Evolutionary conservation across 306 rosid genomes (phyloP), one percentile per base, ranked within the genome.

Genomic region (Rosa rugosa): DNA sequence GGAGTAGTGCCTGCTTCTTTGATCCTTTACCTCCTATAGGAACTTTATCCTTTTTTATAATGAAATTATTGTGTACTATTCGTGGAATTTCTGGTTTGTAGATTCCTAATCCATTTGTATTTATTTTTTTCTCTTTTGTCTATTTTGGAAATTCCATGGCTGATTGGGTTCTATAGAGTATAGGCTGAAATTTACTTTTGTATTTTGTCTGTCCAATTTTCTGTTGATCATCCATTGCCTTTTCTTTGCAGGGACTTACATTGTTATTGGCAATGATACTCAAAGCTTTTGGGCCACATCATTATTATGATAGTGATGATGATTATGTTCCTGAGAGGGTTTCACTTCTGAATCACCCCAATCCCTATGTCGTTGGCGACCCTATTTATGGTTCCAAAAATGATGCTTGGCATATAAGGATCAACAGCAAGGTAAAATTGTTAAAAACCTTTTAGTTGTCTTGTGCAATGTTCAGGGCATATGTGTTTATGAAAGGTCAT

Each of bases 241-340:
- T 53, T 6, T 36, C 27, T 72, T 77, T 65, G 57, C 90, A 92
- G 97, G 93, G 93, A 27, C 75, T 92, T 75, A 86, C 94, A 50
- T 76, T 92, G 41, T 79, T 94, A 76, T 78, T 94, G 86, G 90
- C 97, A 81, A 90, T 88, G 92, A 68, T 90, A 79, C 91, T 92
- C 76, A 94, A 90, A 80, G 97, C 91, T 67, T 91, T 89, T 36
- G 94, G 98, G 79, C 90, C 93, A 0, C 89, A 83, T 86, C 90
- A 73, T 70, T 80, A 79, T 75, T 89, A 92, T 75, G 97, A 94
- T 31, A 90, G 94, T 67, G 97, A 90, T 69, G 94, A 94, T 53
- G 98, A 94, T 3, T 84, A 89, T 85, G 50, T 64, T 71, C 70
- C 94, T 16, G 96, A 84, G 38, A 83, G 91, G 70, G 88, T 81